Evolutionary conservation across 495 filamentous ascomycete species (phyloP), one percentile per base, ranked within the genome.

Genomic region (Entonaema liquescens): DNA sequence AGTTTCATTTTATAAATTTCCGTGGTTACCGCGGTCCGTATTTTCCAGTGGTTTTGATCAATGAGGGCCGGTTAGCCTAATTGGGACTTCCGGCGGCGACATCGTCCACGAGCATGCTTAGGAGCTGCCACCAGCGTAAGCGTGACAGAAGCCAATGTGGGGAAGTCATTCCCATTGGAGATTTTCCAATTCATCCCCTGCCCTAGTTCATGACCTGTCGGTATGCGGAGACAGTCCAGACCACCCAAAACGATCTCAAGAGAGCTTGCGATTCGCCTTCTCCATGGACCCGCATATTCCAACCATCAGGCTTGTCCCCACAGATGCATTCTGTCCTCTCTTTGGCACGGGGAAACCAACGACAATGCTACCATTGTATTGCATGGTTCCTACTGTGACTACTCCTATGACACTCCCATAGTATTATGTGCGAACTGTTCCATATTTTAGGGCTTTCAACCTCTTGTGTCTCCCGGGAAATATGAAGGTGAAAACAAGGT

Each of bases 61-160:
- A 28, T 0, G 26, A 56, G 23, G 13, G 11, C 36, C 69, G 69
- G 70, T 35, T 61, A 68, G 17, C 70, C 70, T 29, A 61, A 61
- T 72, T 57, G 19, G 60, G 70, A 35, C 53, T 59, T 65, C 70
- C 70, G 70, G 70, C 70, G 70, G 70, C 70, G 60, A 67, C 64
- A 71, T 62, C 59, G 28, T 54, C 61, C 35, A 62, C 40, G 36
- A 55, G 26, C 36, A 59, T 31, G 40, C 7, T 44, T 6, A 44
- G 52, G 55, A 40, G 50, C 40, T 62, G 38, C 62, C 54, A 71
- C 44, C 35, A 42, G 54, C 55, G 63, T 67, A 55, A 53, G 55
- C 58, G 64, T 67, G 59, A 72, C 57, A 63, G 58, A 64, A 21
- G 19, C 29, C 52, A 72, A 47, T 72, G 69, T 72, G 69, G 69